phyloP scores from a whole-genome alignment of 768 basidiomycete species.

The Suillus discolor region DNA sequence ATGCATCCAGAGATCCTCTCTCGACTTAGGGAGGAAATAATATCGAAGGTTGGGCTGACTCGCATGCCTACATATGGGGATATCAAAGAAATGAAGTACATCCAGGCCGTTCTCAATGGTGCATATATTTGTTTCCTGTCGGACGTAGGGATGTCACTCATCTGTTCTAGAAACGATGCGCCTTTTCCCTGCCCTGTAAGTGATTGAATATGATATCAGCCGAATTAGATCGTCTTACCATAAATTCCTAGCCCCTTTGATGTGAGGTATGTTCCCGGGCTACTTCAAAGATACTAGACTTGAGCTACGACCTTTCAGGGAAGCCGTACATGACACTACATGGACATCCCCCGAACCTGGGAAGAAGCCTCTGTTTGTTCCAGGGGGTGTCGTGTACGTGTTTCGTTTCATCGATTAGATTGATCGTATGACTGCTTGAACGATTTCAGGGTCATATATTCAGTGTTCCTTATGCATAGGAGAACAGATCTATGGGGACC shows the following conservation, averaged over 20 bases:
- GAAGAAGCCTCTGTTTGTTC: slow-evolving; percentile 33
- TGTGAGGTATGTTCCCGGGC: slow-evolving; percentile 24
- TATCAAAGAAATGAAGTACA: slow-evolving; percentile 44
- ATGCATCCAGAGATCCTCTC: slow-evolving; percentile 43
- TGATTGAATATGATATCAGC: not conserved
- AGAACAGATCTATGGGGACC: slow-evolving; percentile 40
- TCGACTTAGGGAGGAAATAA: slow-evolving; percentile 44
- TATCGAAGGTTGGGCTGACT: slow-evolving; percentile 36
- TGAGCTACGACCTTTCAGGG: slow-evolving; percentile 13
- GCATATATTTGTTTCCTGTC: slow-evolving; percentile 6
- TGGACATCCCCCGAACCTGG: slow-evolving; percentile 24
- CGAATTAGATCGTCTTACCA: not conserved
- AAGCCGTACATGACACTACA: slow-evolving; percentile 25
- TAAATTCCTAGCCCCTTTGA: too few species aligned
- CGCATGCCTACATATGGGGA: slow-evolving; percentile 41
- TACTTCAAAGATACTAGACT: not conserved
- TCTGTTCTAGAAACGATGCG: slow-evolving; percentile 31
- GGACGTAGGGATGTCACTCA: not conserved
- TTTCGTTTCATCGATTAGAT: not conserved
- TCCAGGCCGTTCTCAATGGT: slow-evolving; percentile 49
- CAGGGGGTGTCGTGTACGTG: slow-evolving; percentile 23
- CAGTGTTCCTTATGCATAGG: slow-evolving; percentile 37
- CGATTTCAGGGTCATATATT: slow-evolving; percentile 23
- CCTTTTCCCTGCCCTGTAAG: slow-evolving; percentile 35
- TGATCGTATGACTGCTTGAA: not conserved